Evolutionary conservation across 2,329 filamentous ascomycete genomes (phyloP).

Genomic region (Trichoderma atrobrunneum): DNA sequence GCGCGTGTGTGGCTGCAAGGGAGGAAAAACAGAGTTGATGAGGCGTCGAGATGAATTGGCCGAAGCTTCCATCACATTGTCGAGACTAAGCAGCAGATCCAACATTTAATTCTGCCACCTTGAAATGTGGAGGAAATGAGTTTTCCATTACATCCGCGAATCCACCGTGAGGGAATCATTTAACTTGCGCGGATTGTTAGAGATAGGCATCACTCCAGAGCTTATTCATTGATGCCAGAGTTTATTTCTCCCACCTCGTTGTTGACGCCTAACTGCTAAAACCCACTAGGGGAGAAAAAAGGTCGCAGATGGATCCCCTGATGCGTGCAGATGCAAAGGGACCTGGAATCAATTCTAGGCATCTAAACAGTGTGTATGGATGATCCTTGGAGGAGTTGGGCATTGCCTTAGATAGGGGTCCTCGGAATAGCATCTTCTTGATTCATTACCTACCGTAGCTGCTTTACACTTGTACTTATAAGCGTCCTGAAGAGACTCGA

Average conservation of each 20-base stretch:
- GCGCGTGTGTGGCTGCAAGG: neutral
- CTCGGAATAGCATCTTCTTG: neutral
- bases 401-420: neutral
- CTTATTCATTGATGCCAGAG: neutral
- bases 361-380: neutral
- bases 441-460: neutral
- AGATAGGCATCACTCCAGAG: neutral
- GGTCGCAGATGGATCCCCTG: conserved; percentile 5
- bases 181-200: neutral
- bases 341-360: neutral
- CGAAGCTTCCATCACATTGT: neutral
- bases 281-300: neutral
- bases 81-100: neutral
- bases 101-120: neutral
- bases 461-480: neutral
- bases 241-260: neutral
- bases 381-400: neutral
- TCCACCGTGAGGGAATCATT: neutral
- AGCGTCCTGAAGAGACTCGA: neutral
- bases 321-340: neutral
- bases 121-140: neutral
- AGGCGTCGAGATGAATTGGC: neutral
- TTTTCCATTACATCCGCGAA: neutral
- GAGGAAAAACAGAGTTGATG: neutral
- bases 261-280: neutral